Percentiles rank a stretch among this genome's conserved stretches.
phyloP scores from a whole-genome alignment of 2,329 filamentous ascomycete genomes.

The Fusarium sp. region DNA sequence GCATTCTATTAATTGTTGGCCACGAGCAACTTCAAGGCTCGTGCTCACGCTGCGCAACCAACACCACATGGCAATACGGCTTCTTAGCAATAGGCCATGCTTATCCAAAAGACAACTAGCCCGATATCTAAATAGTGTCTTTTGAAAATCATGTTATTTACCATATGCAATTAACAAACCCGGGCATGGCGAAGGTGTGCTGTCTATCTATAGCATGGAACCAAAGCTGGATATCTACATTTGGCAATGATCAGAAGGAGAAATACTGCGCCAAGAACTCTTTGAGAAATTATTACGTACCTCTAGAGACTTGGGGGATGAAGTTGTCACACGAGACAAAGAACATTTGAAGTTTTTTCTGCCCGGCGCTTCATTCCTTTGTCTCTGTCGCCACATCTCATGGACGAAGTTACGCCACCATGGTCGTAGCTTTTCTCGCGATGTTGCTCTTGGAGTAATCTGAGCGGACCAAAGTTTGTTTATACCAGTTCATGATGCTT shows the following conservation, averaged over 20 bases:
- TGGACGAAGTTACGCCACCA: background rate
- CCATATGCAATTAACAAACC: too few species aligned
- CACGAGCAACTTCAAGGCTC: background rate
- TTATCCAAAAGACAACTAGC: background rate
- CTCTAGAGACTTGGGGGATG: too few species aligned
- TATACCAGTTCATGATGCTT: background rate
- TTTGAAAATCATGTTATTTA: too few species aligned
- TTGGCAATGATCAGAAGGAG: background rate
- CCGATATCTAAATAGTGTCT: background rate
- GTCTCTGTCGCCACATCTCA: background rate
- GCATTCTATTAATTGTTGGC: background rate
- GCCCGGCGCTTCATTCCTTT: background rate
- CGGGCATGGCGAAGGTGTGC: too few species aligned
- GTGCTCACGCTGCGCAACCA: background rate
- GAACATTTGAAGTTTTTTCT: background rate
- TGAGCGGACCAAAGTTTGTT: background rate
- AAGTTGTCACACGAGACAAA: background rate
- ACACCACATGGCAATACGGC: background rate
- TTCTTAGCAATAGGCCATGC: background rate
- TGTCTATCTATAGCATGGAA: too few species aligned
- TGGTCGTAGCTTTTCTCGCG: background rate
- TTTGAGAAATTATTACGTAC: background rate
- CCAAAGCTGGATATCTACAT: too few species aligned
- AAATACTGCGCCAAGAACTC: background rate
- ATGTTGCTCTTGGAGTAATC: background rate